Base-by-base conservation (phyloP, 345 rosid genomes). In the Ailanthus altissimus region DNA sequence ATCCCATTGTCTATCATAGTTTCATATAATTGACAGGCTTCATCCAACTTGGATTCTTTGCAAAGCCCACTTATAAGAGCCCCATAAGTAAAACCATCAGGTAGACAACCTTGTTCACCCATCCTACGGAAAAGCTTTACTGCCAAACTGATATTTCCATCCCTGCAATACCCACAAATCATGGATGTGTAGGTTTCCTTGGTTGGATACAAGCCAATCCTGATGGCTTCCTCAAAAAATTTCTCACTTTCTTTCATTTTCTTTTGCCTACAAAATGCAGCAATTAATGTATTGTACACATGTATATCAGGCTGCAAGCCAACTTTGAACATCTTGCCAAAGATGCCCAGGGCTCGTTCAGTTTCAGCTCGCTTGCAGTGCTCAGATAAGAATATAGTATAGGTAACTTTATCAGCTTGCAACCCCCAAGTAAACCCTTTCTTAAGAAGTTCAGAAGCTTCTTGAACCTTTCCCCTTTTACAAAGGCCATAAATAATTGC, bases 111-210 rank as follows among this genome's bases (percentile, higher is more conserved):
- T 77, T 85, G 82, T 56, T 79, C 81, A 36, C 75, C 82, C 98
- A 95, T 95, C 78, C 76, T 89, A 53, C 70, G 83, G 86, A 92
- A 88, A 82, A 85, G 64, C 54, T 81, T 87, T 49, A 89, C 8
- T 40, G 92, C 97, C 46, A 77, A 54, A 70, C 73, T 85, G 21
- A 85, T 73, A 76, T 87, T 82, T 54, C 91, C 90, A 71, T 80
- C 90, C 53, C 88, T 85, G 78, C 91, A 86, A 77, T 86, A 89
- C 51, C 98, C 98, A 47, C 94, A 79, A 8, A 95, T 85, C 92
- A 93, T 87, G 20, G 98, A 93, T 4, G 98, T 92, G 80, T 85
- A 95, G 15, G 98, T 95, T 89, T 95, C 91, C 82, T 92, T 95
- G 15, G 93, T 90, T 60, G 97, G 98, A 81, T 87, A 83, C 75